Evolutionary conservation across 495 filamentous ascomycete species (phyloP), one percentile per base, ranked within the genome.

Genomic region (Mycothermus thermophilus): DNA sequence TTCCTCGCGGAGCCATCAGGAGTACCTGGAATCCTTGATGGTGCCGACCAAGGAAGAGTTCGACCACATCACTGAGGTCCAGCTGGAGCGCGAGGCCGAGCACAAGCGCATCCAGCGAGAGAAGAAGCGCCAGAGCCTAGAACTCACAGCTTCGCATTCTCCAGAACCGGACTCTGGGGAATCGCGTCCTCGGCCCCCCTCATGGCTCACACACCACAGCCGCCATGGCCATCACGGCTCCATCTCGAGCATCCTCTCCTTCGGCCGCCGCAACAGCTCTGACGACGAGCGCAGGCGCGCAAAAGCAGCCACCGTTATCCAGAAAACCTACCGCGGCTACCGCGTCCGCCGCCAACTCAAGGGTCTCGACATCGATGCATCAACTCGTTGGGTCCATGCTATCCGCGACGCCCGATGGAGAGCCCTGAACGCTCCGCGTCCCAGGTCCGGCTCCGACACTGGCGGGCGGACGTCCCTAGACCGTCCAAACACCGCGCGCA

Each of bases 301-400:
- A 6, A 51, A 53, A 26, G 74, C 74, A 2, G 74, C 71, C 13
- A 54, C 61, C 23, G 48, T 66, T 29, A 76, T 79, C 26, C 66
- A 87, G 64, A 66, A 77, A 27, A 69, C 67, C 3, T 85, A 82
- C 50, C 66, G 81, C 22, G 81, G 81, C 4, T 76, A 85, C 51
- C 67, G 79, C 24, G 67, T 66, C 19, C 69, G 81, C 17, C 59
- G 81, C 33, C 70, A 78, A 49, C 54, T 86, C 22, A 52, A 62
- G 25, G 81, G 80, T 0, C 54, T 78, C 34, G 67, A 64, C 8
- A 44, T 88, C 11, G 69, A 82, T 51, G 67, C 82, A 7, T 67
- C 66, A 4, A 75, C 74, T 10, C 58, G 83, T 40, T 85, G 80
- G 80, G 52, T 69, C 0, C 76, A 80, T 58, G 73, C 72, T 8